A percentile compares a stretch with the other conserved stretches of the same genome.
phyloP scores from a whole-genome alignment of 306 rosid genomes.

The Casuarina glauca region DNA sequence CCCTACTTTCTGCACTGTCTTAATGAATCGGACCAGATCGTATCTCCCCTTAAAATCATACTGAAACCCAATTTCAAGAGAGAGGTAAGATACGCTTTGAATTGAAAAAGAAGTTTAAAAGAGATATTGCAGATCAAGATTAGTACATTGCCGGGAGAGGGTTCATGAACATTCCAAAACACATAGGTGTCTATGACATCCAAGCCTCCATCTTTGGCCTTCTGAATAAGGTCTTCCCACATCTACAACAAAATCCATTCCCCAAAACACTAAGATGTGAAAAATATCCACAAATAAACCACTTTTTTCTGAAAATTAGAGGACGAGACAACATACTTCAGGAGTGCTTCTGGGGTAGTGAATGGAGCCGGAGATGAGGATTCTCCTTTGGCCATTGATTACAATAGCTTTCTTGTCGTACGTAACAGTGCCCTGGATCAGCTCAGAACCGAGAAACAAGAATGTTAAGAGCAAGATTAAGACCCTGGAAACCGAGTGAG shows the following conservation, averaged over 20 bases:
- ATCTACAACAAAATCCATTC: conserved; percentile 59
- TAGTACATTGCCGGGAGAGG: conserved; percentile 85
- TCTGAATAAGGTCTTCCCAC: conserved; percentile 94
- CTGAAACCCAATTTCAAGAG: conserved; percentile 39
- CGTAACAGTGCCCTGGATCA: conserved; percentile 57
- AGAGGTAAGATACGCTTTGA: conserved; percentile 21
- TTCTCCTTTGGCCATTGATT: conserved; percentile 81
- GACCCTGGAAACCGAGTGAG: conserved; percentile 54
- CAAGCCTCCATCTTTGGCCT: conserved; percentile 91
- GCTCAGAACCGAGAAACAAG: conserved; percentile 44
- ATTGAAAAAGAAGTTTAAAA: conserved; percentile 1
- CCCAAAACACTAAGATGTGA: conserved; percentile 14
- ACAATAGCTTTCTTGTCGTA: conserved; percentile 81
- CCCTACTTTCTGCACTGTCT: conserved; percentile 85
- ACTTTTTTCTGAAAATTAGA: conserved; percentile 1
- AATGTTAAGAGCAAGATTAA: conserved; percentile 33
- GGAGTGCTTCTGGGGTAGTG: conserved; percentile 98
- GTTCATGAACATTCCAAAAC: conserved; percentile 95
- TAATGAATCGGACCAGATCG: conserved; percentile 82
- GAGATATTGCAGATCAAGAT: conserved; percentile 30
- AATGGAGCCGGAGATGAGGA: conserved; percentile 92
- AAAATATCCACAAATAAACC: conserved; percentile 8
- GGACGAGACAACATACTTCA: conserved; percentile 39
- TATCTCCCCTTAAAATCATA: conserved; percentile 89
- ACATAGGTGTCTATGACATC: conserved; percentile 92